Base-by-base conservation (phyloP, 257 asterid species). In the Eustoma russellianum region DNA sequence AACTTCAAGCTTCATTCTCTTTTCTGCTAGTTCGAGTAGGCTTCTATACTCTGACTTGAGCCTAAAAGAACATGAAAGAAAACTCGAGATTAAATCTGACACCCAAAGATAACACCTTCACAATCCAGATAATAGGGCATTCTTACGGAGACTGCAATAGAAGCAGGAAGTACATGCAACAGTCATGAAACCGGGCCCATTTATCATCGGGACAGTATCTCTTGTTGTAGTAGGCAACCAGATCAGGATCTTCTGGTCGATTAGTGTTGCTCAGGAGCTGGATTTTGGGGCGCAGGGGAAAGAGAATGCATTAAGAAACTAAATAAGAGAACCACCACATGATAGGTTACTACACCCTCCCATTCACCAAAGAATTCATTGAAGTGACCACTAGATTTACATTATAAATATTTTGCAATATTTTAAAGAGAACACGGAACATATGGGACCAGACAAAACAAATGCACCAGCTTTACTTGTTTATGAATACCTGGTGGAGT, bases 1-100 rank as follows among this genome's bases (percentile, higher is more conserved):
- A 75, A 91, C 74, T 67, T 75, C 92, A 71, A 79, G 59, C 77
- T 79, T 91, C 98, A 91, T 75, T 69, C 96, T 79, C 75, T 86
- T 79, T 63, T 67, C 69, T 58, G 79, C 73, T 67, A 84, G 72
- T 55, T 80, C 94, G 61, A 79, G 58, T 56, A 77, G 68, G 65
- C 69, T 70, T 69, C 81, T 85, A 78, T 67, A 74, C 52, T 65
- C 79, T 62, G 56, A 56, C 55, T 73, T 71, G 50, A 72, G 75
- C 59, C 88, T 79, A 58, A 53, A 64, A 51, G 53, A 61, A 57
- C 52, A 35, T 41, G 48, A 55, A 51, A 44, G 52, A 51, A 56
- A 57, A 56, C 50, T 38, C 43, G 38, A 66, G 56, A 57, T 50
- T 38, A 68, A 53, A 61, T 57, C 52, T 49, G 41, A 62, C 19